Evolutionary conservation across 2,329 filamentous ascomycete species (phyloP).

Genomic region (Aspergillus sp.): DNA sequence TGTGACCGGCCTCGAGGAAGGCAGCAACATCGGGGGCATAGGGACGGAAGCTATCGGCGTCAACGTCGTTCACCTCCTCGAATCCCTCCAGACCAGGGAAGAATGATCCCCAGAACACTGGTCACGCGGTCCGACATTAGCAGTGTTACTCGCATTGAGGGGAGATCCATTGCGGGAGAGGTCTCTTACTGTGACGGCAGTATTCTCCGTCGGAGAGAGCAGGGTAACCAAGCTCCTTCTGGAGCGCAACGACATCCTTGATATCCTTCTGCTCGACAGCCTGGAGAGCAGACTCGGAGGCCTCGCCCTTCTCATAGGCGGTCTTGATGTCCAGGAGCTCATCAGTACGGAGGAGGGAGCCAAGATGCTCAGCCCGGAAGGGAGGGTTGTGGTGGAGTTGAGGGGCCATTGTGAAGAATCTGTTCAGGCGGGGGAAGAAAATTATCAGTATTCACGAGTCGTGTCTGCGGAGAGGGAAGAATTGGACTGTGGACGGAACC

Average conservation of each 20-base stretch:
- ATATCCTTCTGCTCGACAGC: constrained; percentile 65
- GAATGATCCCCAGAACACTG: constrained; percentile 58
- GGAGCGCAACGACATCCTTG: constrained; percentile 62
- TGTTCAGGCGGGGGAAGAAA: neutral
- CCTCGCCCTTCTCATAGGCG: constrained; percentile 54
- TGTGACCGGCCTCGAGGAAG: constrained; percentile 58
- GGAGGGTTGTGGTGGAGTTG: constrained; percentile 50
- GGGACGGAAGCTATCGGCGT: constrained; percentile 52
- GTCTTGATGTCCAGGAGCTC: constrained; percentile 60
- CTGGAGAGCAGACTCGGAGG: constrained; percentile 55
- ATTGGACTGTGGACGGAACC: neutral
- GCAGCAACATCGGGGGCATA: constrained; percentile 62
- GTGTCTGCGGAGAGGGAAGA: neutral
- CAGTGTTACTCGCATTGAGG: neutral
- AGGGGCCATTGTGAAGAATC: constrained; percentile 25
- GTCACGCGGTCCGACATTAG: neutral
- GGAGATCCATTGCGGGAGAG: neutral
- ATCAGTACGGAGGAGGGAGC: constrained; percentile 66
- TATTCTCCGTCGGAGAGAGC: constrained; percentile 70
- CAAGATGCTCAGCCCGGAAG: constrained; percentile 71
- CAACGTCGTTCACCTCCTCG: constrained; percentile 49
- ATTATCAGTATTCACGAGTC: neutral
- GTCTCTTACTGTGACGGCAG: constrained; percentile 40
- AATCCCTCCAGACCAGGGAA: constrained; percentile 56
- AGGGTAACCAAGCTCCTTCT: constrained; percentile 61